phyloP scores from a whole-genome alignment of 371 early-diverging fungal species.

The Chytridium lagenaria region DNA sequence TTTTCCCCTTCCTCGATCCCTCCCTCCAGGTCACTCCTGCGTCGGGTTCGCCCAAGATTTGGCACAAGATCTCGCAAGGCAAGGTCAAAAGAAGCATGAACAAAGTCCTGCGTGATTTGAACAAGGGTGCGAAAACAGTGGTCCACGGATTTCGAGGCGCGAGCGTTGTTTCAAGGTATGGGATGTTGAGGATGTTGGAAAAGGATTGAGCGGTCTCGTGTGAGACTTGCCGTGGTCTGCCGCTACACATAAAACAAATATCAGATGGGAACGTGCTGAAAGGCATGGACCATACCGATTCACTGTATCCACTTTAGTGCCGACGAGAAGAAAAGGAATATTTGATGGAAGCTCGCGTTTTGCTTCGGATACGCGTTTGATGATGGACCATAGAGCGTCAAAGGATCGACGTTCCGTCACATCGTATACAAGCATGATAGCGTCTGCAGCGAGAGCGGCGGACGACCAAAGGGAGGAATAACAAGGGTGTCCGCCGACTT shows the following conservation, averaged over 20 bases:
- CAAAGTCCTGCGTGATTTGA: slow-evolving; percentile 18
- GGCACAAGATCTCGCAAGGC: no score
- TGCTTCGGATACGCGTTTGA: slow-evolving; percentile 37
- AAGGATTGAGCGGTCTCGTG: slow-evolving; percentile 33
- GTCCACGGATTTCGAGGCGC: slow-evolving; percentile 43
- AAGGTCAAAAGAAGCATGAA: not conserved
- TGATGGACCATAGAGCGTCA: slow-evolving; percentile 39
- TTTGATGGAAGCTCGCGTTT: slow-evolving; percentile 31
- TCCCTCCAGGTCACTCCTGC: no score
- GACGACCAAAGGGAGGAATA: slow-evolving; percentile 38
- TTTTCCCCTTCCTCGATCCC: no score
- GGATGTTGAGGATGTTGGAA: slow-evolving; percentile 37
- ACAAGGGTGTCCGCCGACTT: slow-evolving; percentile 44
- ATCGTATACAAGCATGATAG: slow-evolving; percentile 50
- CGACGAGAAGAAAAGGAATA: slow-evolving; percentile 45
- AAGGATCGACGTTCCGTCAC: slow-evolving; percentile 40
- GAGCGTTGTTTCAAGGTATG: slow-evolving; percentile 42
- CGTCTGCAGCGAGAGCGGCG: slow-evolving; percentile 43
- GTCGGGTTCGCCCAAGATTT: not conserved
- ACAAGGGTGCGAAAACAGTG: slow-evolving; percentile 40
- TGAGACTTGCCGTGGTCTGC: slow-evolving; percentile 40
- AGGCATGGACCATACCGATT: not conserved
- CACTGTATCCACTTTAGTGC: slow-evolving; percentile 52
- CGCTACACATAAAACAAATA: not conserved
- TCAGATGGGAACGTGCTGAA: no score